Evolutionary conservation across 2,329 filamentous ascomycete species (phyloP).

Genomic region (Moelleriella libera): DNA sequence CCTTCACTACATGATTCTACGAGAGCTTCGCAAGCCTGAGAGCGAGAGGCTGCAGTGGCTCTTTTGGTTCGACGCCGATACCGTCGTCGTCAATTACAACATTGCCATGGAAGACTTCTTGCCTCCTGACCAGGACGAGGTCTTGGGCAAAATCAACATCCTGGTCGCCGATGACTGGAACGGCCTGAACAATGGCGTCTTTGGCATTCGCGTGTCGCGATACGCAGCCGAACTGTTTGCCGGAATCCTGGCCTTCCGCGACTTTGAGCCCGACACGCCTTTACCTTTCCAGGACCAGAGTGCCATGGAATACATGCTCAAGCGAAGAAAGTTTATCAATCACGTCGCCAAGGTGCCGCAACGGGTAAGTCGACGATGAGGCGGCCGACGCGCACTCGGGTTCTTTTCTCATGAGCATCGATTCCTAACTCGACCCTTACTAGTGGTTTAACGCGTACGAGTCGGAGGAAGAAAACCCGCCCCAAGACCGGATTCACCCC

Average conservation of each 20-base stretch:
- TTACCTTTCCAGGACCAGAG: slow-evolving; percentile 8
- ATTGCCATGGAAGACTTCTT: slow-evolving; percentile 2
- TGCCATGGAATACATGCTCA: slow-evolving; percentile 8
- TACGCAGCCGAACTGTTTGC: slow-evolving; percentile 8
- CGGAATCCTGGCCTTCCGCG: slow-evolving; percentile 6
- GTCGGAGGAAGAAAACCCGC: not conserved
- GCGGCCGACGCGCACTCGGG: no score
- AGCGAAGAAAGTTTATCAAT: slow-evolving; percentile 3
- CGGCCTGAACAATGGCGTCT: slow-evolving; percentile 5
- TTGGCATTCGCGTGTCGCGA: slow-evolving; percentile 7
- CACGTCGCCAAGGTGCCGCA: slow-evolving; percentile 7
- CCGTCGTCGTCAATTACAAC: slow-evolving; percentile 3
- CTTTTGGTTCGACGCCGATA: slow-evolving; percentile 14
- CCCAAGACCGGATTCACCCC: not conserved
- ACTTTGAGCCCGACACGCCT: slow-evolving; percentile 5
- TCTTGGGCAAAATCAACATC: not conserved
- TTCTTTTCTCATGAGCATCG: no score
- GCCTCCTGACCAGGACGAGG: not conserved
- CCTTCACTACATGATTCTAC: slow-evolving; percentile 19
- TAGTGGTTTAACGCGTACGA: slow-evolving; percentile 10
- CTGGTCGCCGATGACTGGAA: slow-evolving; percentile 2
- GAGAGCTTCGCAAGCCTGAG: slow-evolving; percentile 23
- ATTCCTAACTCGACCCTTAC: not conserved
- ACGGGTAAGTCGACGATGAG: not conserved
- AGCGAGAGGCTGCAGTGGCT: slow-evolving; percentile 22